Conservation (phyloP, 805 yeast species). For the Kodamaea kakaduensis region DNA sequence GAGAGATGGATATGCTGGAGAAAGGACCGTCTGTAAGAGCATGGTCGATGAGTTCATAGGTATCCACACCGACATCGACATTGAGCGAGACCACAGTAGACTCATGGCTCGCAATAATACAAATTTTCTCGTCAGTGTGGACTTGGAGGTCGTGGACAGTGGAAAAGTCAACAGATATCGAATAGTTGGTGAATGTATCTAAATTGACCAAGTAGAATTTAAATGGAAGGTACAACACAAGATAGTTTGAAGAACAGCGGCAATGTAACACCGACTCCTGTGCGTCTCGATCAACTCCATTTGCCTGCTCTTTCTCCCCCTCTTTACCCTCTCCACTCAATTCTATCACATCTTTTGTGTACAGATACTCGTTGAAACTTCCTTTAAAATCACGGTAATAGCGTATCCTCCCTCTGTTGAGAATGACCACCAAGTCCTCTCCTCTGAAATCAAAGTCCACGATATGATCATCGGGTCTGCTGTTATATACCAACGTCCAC, state of each 20-base stretch:
- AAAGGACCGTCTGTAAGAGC: constrained; percentile 49
- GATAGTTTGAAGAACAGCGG: no score
- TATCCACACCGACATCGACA: constrained; percentile 20
- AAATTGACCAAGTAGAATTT: constrained; percentile 36
- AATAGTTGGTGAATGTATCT: constrained; percentile 33
- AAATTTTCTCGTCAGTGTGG: constrained; percentile 13
- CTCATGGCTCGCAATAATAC: constrained; percentile 24
- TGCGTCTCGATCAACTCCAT: constrained; percentile 8
- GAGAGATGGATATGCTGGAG: constrained; percentile 40
- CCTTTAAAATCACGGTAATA: constrained; percentile 64
- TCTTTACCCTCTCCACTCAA: constrained; percentile 12
- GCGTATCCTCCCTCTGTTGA: constrained; percentile 50
- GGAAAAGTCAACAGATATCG: constrained; percentile 22
- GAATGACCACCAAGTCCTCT: constrained; percentile 55
- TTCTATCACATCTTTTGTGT: not conserved
- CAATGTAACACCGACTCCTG: no score
- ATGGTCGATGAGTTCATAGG: constrained; percentile 33
- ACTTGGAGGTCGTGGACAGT: constrained; percentile 21
- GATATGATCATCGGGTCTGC: constrained; percentile 49
- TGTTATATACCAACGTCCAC: constrained; percentile 36
- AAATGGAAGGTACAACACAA: constrained; percentile 41
- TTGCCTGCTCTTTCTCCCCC: constrained; percentile 1
- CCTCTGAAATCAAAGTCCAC: constrained; percentile 46
- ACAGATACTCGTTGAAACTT: constrained; percentile 51
- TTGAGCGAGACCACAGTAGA: constrained; percentile 24